phyloP scores from a whole-genome alignment of 2,329 filamentous ascomycete genomes.

The Hymenoscyphus salicellus region DNA sequence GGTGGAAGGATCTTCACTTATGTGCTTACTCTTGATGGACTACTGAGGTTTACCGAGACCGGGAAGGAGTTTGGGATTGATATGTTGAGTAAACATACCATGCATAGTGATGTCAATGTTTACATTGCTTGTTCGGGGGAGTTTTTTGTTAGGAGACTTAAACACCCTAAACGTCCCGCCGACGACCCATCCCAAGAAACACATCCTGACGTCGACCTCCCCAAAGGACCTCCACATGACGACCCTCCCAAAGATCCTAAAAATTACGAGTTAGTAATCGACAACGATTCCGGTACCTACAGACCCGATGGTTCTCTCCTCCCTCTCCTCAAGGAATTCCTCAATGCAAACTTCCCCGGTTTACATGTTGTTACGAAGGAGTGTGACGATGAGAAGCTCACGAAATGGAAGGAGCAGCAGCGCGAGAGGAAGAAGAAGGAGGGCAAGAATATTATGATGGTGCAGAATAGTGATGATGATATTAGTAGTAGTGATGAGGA shows the following conservation, averaged over 20 bases:
- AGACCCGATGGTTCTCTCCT: constrained; percentile 77
- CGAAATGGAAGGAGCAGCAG: constrained; percentile 73
- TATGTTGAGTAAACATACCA: constrained; percentile 89
- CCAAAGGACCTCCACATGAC: constrained; percentile 45
- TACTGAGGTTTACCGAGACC: constrained; percentile 90
- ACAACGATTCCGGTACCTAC: constrained; percentile 94
- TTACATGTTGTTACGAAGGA: constrained; percentile 71
- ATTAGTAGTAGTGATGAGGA: constrained; percentile 39
- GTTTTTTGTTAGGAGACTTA: constrained; percentile 78
- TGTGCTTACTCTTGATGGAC: constrained; percentile 79
- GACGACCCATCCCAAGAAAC: constrained; percentile 46
- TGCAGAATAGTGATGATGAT: constrained; percentile 48
- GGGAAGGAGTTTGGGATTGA: constrained; percentile 95
- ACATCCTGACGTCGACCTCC: constrained; percentile 50
- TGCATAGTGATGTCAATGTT: constrained; percentile 89
- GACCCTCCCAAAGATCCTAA: constrained; percentile 47
- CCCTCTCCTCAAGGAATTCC: constrained; percentile 66
- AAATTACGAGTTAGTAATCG: constrained; percentile 83
- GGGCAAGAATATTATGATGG: constrained; percentile 50
- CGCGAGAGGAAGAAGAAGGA: constrained; percentile 67
- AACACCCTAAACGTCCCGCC: constrained; percentile 47
- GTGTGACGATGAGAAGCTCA: constrained; percentile 73
- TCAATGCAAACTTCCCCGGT: constrained; percentile 72
- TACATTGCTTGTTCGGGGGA: constrained; percentile 93
- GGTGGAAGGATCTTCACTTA: constrained; percentile 89